Percentiles rank a stretch among this genome's conserved stretches.
Conservation (phyloP, 2,329 filamentous ascomycete genomes). For the Trichoderma arundinaceum region DNA sequence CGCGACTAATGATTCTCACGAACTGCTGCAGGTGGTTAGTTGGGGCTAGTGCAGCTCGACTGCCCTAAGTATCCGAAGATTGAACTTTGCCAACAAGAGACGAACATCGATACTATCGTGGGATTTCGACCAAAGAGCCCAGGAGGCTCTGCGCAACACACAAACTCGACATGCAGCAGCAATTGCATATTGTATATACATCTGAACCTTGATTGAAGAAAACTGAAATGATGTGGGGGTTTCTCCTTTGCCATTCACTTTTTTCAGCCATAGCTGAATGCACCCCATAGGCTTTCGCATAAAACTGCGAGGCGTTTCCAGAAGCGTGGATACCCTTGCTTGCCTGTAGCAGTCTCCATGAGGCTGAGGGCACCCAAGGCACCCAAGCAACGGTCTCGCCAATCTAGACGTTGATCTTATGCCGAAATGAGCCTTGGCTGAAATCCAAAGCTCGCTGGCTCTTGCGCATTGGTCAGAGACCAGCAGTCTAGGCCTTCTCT, state of each 20-base stretch:
- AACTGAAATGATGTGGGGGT: too few species aligned
- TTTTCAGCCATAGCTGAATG: not conserved
- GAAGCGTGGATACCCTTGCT: constrained; percentile 28
- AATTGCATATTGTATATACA: too few species aligned
- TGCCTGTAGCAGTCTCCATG: constrained; percentile 4
- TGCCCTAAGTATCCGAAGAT: not conserved
- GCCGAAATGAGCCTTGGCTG: constrained; percentile 23
- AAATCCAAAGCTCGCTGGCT: constrained; percentile 1
- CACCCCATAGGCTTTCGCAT: not conserved
- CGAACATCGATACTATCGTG: not conserved
- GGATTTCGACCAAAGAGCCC: not conserved
- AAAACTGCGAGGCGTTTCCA: constrained; percentile 10
- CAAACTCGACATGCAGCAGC: too few species aligned
- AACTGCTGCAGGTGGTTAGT: not conserved
- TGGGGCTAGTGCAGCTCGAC: not conserved
- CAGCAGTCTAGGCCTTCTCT: not conserved
- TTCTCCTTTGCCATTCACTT: too few species aligned
- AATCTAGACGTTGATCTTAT: constrained; percentile 25
- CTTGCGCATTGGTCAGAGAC: constrained; percentile 10
- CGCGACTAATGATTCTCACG: not conserved
- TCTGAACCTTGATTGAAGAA: too few species aligned
- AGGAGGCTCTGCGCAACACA: not conserved
- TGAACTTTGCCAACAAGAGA: not conserved
- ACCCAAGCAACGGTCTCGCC: constrained; percentile 17
- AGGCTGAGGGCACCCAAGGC: constrained; percentile 8